Evolutionary conservation across 2,329 filamentous ascomycete species (phyloP).

Genomic region (Cyphellophora attinorum): DNA sequence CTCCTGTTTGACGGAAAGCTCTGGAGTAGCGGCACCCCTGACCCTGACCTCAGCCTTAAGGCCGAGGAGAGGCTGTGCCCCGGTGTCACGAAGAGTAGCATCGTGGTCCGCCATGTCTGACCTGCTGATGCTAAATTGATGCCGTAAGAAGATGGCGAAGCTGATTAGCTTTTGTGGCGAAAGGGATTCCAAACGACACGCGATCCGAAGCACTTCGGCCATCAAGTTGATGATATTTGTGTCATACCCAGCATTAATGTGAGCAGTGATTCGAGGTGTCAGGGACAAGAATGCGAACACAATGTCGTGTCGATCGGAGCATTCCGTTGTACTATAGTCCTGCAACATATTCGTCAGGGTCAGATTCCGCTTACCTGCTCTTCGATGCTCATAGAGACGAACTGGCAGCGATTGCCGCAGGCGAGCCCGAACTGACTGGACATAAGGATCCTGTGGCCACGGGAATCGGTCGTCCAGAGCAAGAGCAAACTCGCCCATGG

Average conservation of each 20-base stretch:
- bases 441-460: background rate
- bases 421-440: background rate
- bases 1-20: background rate
- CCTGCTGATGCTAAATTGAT: background rate
- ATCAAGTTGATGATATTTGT: conserved; percentile 1
- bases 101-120: background rate
- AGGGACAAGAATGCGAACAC: background rate
- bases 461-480: background rate
- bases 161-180: background rate
- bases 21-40: background rate
- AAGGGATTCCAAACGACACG: background rate
- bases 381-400: background rate
- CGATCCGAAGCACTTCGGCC: background rate
- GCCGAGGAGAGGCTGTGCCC: background rate
- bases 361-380: background rate
- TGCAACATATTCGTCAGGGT: background rate
- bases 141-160: background rate
- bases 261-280: background rate
- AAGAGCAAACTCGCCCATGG: conserved; percentile 1
- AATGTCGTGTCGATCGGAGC: background rate
- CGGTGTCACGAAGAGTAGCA: background rate
- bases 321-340: background rate
- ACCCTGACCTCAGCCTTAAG: background rate
- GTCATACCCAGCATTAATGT: background rate
- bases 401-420: background rate